phyloP scores from a whole-genome alignment of 202 grass and related monocot species.

The Digitaria exilis region DNA sequence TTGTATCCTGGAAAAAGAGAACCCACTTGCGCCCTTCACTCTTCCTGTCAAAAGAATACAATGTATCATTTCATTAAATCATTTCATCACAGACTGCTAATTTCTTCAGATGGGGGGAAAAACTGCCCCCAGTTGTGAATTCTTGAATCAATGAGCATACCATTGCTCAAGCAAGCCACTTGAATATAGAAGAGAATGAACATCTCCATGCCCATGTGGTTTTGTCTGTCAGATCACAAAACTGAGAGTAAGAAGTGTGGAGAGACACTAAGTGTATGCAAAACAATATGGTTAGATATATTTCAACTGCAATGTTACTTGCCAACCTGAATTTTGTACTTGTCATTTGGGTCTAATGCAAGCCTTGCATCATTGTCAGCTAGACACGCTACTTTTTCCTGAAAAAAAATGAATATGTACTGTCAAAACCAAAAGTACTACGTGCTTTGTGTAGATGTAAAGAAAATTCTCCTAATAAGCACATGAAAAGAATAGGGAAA shows the following conservation, averaged over 20 bases:
- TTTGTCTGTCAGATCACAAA: constrained; percentile 77
- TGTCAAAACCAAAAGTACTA: constrained; percentile 21
- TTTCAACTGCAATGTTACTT: constrained; percentile 15
- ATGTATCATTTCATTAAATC: constrained; percentile 26
- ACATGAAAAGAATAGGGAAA: constrained; percentile 13
- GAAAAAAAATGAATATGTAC: constrained; percentile 33
- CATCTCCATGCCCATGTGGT: constrained; percentile 99
- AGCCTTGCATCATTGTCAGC: constrained; percentile 87
- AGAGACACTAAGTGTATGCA: not conserved
- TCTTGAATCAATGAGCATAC: constrained; percentile 45
- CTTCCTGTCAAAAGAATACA: constrained; percentile 65
- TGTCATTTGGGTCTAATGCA: constrained; percentile 87
- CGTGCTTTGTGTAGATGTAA: constrained; percentile 16
- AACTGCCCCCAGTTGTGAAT: not conserved
- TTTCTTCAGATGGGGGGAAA: constrained; percentile 10
- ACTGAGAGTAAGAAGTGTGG: constrained; percentile 30
- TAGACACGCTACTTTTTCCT: constrained; percentile 98
- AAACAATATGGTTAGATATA: not conserved
- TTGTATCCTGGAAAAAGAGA: constrained; percentile 98
- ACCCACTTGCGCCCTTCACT: constrained; percentile 71
- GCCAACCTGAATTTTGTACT: constrained; percentile 94
- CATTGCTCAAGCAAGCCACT: constrained; percentile 87
- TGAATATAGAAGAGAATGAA: constrained; percentile 93
- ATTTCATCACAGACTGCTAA: constrained; percentile 2
- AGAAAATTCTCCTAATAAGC: not conserved